Base-by-base conservation (phyloP, 768 basidiomycete genomes). In the Dentipellis fragilis region DNA sequence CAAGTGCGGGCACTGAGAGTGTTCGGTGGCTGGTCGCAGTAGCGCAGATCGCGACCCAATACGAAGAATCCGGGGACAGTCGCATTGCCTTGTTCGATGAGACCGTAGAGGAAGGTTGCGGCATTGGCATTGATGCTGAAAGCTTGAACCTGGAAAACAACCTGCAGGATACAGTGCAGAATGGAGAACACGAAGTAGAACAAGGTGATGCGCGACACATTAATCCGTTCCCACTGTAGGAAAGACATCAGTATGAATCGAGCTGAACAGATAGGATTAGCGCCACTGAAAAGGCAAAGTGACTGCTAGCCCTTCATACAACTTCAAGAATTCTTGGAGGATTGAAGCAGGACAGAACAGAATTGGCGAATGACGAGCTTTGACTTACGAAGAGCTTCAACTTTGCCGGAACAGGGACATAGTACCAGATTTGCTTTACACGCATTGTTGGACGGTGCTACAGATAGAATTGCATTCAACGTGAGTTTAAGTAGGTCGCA, bases 151-250 rank as follows among this genome's bases (percentile, higher is more conserved):
- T 90, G 88, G 48, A 91, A 73, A 23, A 77, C 72, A 59, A 89
- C 73, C 68, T 89, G 88, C 57, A 87, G 66, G 55, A 77, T 60
- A 61, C 84, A 87, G 65, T 89, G 84, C 47, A 80, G 50, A 52
- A 85, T 55, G 19, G 87, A 83, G 66, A 89, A 85, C 46, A 74
- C 54, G 64, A 87, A 80, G 67, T 88, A 91, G 63, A 80, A 63
- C 58, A 75, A 71, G 17, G 87, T 84, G 53, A 85, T 72, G 38
- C 75, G 76, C 49, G 87, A 85, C 64, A 83, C 80, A 19, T 85
- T 83, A 62, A 89, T 72, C 55, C 85, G 79, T 55, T 80, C 74
- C 83, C 84, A 85, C 86, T 89, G 64, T 14, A 45, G 21, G 35
- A 49, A 22, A 47, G 39, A 29, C 47, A 29, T 52, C 47, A 49